Evolutionary conservation across 805 yeast species (phyloP), one percentile per base, ranked within the genome.

Genomic region (Sugiyamaella marilandica): DNA sequence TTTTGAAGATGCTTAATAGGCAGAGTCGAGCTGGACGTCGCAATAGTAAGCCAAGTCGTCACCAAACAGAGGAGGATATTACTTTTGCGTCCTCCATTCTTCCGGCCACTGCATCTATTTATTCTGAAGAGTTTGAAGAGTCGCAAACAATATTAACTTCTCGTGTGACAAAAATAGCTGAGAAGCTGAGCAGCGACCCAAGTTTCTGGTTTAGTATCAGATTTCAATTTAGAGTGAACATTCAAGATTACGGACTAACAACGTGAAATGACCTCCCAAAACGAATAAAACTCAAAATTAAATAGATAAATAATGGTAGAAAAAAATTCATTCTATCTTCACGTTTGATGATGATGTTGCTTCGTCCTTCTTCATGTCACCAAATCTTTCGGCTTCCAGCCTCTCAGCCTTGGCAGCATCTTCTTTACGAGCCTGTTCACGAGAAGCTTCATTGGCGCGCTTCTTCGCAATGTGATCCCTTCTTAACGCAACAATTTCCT

Each of bases 391-490:
- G 41, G 71, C 65, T 55, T 80, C 83, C 57, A 74, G 68, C 64
- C 69, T 68, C 65, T 78, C 72, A 55, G 74, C 79, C 33, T 66
- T 73, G 55, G 76, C 79, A 45, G 74, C 69, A 68, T 91, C 97
- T 62, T 87, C 96, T 58, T 76, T 73, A 56, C 80, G 74, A n/a
- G 96, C 95, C 59, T 73, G 74, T 59, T 81, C 85, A 55, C 78
- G 79, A n/a, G 83, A 83, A 21, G 73, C 72, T 48, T 77, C 81
- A 69, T 89, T 83, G 58, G 76, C 80, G 59, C 77, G 78, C 74
- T 89, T 67, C 61, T 83, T 83, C 47, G 73, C 74, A 56, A 84
- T 87, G 65, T 89, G 95, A 47, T 80, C 81, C 14, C 65, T 63
- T 59, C 84, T 78, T 50, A 87, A 70, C 50, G 74, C 71, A 51